Conservation (phyloP, 805 yeast species). For the Brettanomyces custersianus region DNA sequence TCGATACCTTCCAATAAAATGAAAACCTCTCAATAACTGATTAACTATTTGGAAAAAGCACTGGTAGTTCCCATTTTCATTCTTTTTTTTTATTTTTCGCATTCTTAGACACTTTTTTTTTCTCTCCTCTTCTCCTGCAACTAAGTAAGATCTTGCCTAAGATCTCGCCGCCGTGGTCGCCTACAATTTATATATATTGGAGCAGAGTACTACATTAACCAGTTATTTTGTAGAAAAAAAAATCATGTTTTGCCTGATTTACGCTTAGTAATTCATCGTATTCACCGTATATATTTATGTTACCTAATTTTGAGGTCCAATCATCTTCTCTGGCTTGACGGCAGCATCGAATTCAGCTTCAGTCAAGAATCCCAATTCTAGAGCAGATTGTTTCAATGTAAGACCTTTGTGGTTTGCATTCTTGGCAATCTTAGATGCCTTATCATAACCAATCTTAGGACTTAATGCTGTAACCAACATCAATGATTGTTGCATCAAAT, state of each 20-base stretch:
- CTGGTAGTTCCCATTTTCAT: no score
- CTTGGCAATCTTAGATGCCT: slow-evolving; percentile 96
- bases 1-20: no score
- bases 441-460: slow-evolving; percentile 98
- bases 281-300: neutral
- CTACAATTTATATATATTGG: no score
- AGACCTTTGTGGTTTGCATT: slow-evolving; percentile 97
- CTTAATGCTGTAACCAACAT: slow-evolving; percentile 98
- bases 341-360: slow-evolving; percentile 88
- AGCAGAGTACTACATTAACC: neutral
- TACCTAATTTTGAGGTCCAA: slow-evolving; percentile 62
- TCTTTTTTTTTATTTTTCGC: no score
- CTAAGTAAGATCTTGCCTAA: no score
- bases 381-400: slow-evolving; percentile 89
- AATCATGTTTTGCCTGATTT: no score
- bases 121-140: no score
- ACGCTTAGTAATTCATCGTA: neutral
- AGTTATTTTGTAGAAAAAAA: neutral
- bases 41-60: no score
- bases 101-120: no score
- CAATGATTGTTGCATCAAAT: slow-evolving; percentile 85
- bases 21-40: no score
- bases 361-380: slow-evolving; percentile 79
- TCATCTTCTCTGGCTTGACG: slow-evolving; percentile 97
- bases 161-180: no score